Evolutionary conservation across 129 eudicot genomes (phyloP).

Genomic region (Arctium lappa): DNA sequence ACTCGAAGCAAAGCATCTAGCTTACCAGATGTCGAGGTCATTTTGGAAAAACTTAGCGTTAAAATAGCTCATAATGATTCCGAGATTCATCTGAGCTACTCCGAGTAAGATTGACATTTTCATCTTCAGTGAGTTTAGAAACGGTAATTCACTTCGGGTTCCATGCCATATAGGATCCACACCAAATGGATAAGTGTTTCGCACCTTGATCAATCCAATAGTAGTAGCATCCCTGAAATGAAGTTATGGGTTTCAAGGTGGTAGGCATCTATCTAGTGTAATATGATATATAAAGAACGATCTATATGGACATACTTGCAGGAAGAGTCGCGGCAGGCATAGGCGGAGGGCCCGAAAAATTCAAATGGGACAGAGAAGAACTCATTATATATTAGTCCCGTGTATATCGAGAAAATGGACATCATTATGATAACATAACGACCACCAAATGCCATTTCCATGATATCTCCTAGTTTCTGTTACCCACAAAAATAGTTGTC

Average conservation of each 20-base stretch:
- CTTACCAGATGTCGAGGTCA: conserved; percentile 70
- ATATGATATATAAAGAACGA: background rate
- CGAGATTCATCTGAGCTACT: conserved; percentile 91
- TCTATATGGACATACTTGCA: conserved; percentile 50
- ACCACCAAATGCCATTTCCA: conserved; percentile 97
- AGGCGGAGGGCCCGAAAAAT: conserved; percentile 81
- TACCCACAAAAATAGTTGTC: conserved; percentile 22
- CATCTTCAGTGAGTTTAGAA: conserved; percentile 92
- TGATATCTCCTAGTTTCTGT: conserved; percentile 95
- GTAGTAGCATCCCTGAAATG: conserved; percentile 72
- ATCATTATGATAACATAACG: conserved; percentile 91
- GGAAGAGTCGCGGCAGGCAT: conserved; percentile 66
- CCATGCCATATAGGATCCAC: conserved; percentile 96
- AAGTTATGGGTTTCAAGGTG: conserved; percentile 5
- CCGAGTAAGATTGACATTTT: conserved; percentile 92
- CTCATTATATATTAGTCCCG: conserved; percentile 83
- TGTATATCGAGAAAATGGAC: conserved; percentile 89
- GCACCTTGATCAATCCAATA: conserved; percentile 66
- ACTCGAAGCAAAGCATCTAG: background rate
- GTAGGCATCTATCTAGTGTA: background rate
- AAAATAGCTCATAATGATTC: conserved; percentile 74
- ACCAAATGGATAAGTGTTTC: conserved; percentile 84
- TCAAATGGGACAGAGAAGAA: conserved; percentile 88
- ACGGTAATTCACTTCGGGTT: conserved; percentile 88
- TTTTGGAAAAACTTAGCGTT: conserved; percentile 74